These are phyloP conservation scores for Rhododendron ferrugineum DNA, from an alignment of 148 eudicot genomes.

Conservation along the genomic window DNA sequence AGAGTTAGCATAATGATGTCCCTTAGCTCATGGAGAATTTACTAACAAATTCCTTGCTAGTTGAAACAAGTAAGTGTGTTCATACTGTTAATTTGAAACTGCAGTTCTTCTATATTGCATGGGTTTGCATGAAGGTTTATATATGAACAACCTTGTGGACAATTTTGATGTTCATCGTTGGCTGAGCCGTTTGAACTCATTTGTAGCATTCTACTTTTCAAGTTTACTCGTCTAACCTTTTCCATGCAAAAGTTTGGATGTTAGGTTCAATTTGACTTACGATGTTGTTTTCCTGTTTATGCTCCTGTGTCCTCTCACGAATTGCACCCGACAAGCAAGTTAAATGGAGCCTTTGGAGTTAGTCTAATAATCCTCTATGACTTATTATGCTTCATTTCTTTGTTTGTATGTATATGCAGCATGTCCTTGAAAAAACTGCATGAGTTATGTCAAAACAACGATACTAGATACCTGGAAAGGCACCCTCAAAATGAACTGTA, in stretches of 20 bases:
- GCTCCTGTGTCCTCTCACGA: neutral
- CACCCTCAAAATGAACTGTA: neutral
- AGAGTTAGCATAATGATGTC: neutral
- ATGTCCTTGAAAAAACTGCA: constrained; percentile 2
- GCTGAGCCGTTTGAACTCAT: neutral
- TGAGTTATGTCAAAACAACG: neutral
- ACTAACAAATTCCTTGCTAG: neutral
- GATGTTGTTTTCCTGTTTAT: neutral
- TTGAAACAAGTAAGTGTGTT: neutral
- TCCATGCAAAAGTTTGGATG: neutral
- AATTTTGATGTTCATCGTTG: neutral
- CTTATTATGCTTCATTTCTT: neutral
- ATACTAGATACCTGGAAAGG: neutral
- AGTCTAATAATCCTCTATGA: neutral
- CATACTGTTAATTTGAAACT: neutral
- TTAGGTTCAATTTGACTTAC: neutral
- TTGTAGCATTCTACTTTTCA: neutral
- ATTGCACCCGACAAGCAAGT: neutral
- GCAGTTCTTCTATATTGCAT: neutral
- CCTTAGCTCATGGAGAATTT: neutral
- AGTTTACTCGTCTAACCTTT: neutral
- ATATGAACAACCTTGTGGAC: neutral
- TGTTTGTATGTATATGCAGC: neutral
- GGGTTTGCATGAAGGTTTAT: constrained; percentile 1
- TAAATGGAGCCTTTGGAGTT: neutral